Evolutionary conservation across 2,329 filamentous ascomycete species (phyloP).

Genomic region (Aspergillus terreus): DNA sequence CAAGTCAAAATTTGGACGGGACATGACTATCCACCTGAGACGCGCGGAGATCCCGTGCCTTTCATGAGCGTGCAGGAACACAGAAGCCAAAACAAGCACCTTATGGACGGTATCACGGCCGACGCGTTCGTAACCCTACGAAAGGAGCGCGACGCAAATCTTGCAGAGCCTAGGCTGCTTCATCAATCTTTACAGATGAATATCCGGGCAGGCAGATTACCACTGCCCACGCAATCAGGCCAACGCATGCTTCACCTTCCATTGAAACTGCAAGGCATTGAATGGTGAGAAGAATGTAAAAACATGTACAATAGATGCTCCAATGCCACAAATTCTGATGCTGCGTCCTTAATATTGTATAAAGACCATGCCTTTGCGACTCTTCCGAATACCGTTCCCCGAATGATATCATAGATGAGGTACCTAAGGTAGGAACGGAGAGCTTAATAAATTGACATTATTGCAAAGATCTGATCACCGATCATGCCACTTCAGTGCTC

Average conservation of each 20-base stretch:
- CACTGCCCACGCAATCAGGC: constrained; percentile 23
- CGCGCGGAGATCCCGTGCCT: constrained; percentile 33
- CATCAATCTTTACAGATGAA: constrained; percentile 54
- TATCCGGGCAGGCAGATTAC: constrained; percentile 48
- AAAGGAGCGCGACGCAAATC: constrained; percentile 39
- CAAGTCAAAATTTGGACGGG: constrained; percentile 52
- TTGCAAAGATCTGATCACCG: no score
- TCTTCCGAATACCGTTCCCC: no score
- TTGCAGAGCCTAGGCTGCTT: constrained; percentile 47
- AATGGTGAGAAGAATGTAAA: constrained; percentile 15
- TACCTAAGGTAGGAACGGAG: no score
- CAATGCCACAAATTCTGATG: no score
- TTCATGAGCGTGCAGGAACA: constrained; percentile 49
- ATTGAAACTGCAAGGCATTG: constrained; percentile 21
- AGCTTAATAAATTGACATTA: no score
- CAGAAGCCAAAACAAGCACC: constrained; percentile 46
- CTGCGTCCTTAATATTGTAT: no score
- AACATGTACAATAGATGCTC: background rate
- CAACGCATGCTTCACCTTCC: constrained; percentile 28
- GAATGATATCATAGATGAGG: no score
- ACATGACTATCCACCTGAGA: constrained; percentile 51
- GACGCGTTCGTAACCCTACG: constrained; percentile 47
- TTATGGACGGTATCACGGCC: constrained; percentile 40
- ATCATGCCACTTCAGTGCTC: no score
- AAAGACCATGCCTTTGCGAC: no score